Percentiles rank a stretch among this genome's conserved stretches.
Conservation (phyloP, 306 rosid genomes). For the Prunus mume region DNA sequence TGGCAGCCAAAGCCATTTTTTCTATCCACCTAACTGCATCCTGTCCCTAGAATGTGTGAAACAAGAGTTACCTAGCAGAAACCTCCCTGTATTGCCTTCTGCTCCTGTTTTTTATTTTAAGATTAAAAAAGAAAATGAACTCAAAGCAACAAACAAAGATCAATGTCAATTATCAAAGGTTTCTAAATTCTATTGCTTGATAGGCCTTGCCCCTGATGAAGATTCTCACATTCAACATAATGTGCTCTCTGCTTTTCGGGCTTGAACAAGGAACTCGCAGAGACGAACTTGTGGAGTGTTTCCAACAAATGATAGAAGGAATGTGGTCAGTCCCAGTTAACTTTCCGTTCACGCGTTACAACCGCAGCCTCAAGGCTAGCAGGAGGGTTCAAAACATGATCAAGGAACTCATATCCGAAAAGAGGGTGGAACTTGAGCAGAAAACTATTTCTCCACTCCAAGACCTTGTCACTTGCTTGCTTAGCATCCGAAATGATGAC, state of each 20-base stretch:
- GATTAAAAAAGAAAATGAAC: background rate
- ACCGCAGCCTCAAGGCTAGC: slow-evolving; percentile 57
- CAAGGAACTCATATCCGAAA: slow-evolving; percentile 42
- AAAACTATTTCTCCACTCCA: slow-evolving; percentile 39
- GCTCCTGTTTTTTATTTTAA: background rate
- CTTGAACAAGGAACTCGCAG: slow-evolving; percentile 55
- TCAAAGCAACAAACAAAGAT: background rate
- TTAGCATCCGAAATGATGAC: slow-evolving; percentile 41
- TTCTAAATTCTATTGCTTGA: background rate
- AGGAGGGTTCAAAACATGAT: slow-evolving; percentile 42
- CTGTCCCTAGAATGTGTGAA: too few relatives aligned
- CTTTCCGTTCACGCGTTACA: slow-evolving; percentile 66
- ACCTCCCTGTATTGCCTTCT: background rate
- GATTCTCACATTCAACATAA: slow-evolving; percentile 73
- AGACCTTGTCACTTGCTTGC: slow-evolving; percentile 63
- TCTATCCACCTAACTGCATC: too few relatives aligned
- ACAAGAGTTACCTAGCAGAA: too few relatives aligned
- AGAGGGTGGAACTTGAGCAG: slow-evolving; percentile 34
- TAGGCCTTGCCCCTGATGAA: slow-evolving; percentile 73
- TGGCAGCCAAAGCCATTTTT: too few relatives aligned
- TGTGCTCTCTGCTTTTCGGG: slow-evolving; percentile 62
- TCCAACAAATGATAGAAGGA: slow-evolving; percentile 53
- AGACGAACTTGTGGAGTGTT: slow-evolving; percentile 35
- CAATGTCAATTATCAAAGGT: background rate
- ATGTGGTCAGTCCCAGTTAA: slow-evolving; percentile 67